phyloP scores from a whole-genome alignment of 2,329 filamentous ascomycete genomes.

The Alternaria angustiovoidea region DNA sequence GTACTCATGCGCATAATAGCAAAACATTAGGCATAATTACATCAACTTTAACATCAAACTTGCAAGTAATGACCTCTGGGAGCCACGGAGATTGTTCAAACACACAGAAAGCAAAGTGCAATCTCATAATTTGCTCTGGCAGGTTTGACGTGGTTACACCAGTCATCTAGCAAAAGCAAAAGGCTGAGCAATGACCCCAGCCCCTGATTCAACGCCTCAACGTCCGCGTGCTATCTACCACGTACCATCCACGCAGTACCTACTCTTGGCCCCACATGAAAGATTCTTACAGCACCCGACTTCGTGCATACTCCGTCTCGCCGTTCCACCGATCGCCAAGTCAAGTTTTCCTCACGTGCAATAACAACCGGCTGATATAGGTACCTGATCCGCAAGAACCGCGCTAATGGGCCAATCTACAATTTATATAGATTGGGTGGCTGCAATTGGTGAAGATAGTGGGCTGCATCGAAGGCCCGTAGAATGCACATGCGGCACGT shows the following conservation, averaged over 20 bases:
- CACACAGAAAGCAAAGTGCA: neutral
- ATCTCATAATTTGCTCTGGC: neutral
- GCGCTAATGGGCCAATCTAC: neutral
- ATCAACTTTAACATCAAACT: neutral
- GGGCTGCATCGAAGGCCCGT: neutral
- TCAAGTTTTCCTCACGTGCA: neutral
- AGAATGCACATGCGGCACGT: neutral
- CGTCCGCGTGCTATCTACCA: neutral
- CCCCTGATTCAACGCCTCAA: neutral
- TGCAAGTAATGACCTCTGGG: neutral
- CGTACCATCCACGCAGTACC: neutral
- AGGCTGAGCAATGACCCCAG: neutral
- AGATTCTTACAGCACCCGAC: neutral
- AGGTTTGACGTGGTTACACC: neutral
- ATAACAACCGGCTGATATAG: constrained; percentile 3
- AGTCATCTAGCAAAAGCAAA: neutral
- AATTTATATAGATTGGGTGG: neutral
- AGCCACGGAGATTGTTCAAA: neutral
- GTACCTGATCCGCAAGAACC: neutral
- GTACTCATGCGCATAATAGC: neutral
- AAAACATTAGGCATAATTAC: neutral
- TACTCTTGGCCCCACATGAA: constrained; percentile 1
- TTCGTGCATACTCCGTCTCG: neutral
- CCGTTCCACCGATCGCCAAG: neutral
- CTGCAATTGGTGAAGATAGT: neutral